Conservation (phyloP, 2,329 filamentous ascomycete species). For the Talaromyces sp. region DNA sequence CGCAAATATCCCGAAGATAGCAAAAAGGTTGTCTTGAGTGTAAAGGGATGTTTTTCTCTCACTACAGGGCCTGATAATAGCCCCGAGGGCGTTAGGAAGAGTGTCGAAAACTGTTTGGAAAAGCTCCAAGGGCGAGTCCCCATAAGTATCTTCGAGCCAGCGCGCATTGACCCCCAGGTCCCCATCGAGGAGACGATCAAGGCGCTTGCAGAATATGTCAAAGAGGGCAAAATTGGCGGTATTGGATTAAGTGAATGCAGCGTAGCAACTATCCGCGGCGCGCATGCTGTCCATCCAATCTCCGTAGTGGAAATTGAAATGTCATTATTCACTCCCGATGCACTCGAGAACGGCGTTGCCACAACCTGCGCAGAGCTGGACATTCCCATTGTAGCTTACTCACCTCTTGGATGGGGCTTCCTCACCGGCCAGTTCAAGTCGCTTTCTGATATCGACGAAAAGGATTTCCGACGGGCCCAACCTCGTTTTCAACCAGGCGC, state of each 20-base stretch:
- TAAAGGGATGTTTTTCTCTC: conserved; percentile 54
- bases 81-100: conserved; percentile 51
- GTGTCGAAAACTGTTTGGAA: conserved; percentile 54
- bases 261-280: conserved; percentile 37
- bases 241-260: conserved; percentile 41
- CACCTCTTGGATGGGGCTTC: conserved; percentile 56
- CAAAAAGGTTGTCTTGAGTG: conserved; percentile 55
- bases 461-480: conserved; percentile 39
- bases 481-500: conserved; percentile 50
- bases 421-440: conserved; percentile 48
- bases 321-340: conserved; percentile 4
- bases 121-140: conserved; percentile 38
- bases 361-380: conserved; percentile 25
- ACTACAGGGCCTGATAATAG: conserved; percentile 45
- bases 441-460: conserved; percentile 43
- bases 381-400: conserved; percentile 58
- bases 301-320: conserved; percentile 3
- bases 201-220: conserved; percentile 33
- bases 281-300: neutral
- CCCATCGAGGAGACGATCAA: conserved; percentile 46
- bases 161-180: conserved; percentile 51
- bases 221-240: conserved; percentile 41
- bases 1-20: conserved; percentile 60
- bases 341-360: conserved; percentile 8
- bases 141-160: conserved; percentile 58